Evolutionary conservation across 352 stramenopile species (phyloP).

Genomic region (Halophytophthora polymorphica): DNA sequence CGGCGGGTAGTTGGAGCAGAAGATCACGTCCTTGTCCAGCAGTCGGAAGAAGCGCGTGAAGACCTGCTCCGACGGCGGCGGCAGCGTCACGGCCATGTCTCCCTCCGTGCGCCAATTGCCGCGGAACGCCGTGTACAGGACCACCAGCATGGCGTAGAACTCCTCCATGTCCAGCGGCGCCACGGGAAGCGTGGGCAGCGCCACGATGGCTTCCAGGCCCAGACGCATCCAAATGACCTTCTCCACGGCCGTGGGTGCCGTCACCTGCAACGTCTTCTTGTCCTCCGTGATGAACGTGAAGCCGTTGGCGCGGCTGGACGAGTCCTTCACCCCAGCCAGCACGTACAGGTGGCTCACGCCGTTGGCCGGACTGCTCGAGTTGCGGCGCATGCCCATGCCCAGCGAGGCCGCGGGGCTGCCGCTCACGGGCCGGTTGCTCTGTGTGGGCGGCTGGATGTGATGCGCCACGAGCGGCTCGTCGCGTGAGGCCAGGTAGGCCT

Average conservation of each 20-base stretch:
- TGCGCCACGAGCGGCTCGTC: constrained; percentile 69
- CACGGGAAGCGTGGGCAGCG: constrained; percentile 72
- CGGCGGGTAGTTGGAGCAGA: constrained; percentile 86
- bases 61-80: constrained; percentile 80
- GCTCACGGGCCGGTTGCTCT: constrained; percentile 27
- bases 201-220: constrained; percentile 81
- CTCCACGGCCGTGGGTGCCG: constrained; percentile 72
- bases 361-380: constrained; percentile 37
- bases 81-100: constrained; percentile 86
- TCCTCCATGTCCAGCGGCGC: constrained; percentile 85
- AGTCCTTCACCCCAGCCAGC: constrained; percentile 81
- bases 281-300: constrained; percentile 89
- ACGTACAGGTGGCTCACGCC: constrained; percentile 76
- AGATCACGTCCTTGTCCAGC: constrained; percentile 83
- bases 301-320: constrained; percentile 68
- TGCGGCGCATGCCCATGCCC: constrained; percentile 25
- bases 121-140: constrained; percentile 77
- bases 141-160: constrained; percentile 88
- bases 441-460: constrained; percentile 31
- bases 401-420: constrained; percentile 29
- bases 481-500: constrained; percentile 73
- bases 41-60: constrained; percentile 87
- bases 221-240: constrained; percentile 89
- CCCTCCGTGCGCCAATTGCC: constrained; percentile 82
- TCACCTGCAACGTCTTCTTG: constrained; percentile 81